Base-by-base conservation (phyloP, 192 early-diverging fungal species). In the Geranomyces michiganensis region DNA sequence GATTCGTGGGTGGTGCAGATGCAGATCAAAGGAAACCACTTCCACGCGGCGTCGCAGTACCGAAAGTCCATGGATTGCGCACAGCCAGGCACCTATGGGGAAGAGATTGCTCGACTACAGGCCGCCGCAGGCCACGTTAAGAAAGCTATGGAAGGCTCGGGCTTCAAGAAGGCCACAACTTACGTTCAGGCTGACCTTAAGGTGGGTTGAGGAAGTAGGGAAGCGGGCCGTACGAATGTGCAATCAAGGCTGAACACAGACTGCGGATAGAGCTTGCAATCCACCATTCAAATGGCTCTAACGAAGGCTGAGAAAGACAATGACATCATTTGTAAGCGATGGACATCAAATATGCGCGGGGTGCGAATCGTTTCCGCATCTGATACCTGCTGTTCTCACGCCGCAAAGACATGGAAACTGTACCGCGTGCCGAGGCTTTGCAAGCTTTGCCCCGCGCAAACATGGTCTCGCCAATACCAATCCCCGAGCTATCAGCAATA, bases 251-350 rank as follows among this genome's bases (percentile, higher is more conserved):
- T 41, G 36, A n/a, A 41, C 36, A 41, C 36, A 10, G 36, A 41
- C 3, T 41, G 10, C 36, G 10, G 3, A 8, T n/a, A 73, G 73
- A 74, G 61, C 43, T 46, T 74, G 60, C 56, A 74, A 49, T 24
- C 31, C 5, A 74, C 62, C 15, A 22, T 78, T 15, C 49, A 77
- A 17, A 29, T 17, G n/a, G 56, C 59, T 4, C 76, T 90, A 31
- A 71, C 82, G n/a, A 72, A 78, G 26, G 93, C 94, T 14, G 88
- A 90, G 47, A 93, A 92, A 78, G 95, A 97, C 71, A 97, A 97
- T 58, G 92, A 96, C 72, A 85, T 94, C 46, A 94, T 97, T 21
- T 81, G 78, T 79, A 58, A 56, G 76, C 75, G 26, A n/a, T n/a
- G n/a, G n/a, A n/a, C n/a, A n/a, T n/a, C n/a, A n/a, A n/a, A n/a